Percentiles rank a stretch among this genome's conserved stretches.
Evolutionary conservation across 768 basidiomycete genomes (phyloP).

Genomic region (Lactarius sp.): DNA sequence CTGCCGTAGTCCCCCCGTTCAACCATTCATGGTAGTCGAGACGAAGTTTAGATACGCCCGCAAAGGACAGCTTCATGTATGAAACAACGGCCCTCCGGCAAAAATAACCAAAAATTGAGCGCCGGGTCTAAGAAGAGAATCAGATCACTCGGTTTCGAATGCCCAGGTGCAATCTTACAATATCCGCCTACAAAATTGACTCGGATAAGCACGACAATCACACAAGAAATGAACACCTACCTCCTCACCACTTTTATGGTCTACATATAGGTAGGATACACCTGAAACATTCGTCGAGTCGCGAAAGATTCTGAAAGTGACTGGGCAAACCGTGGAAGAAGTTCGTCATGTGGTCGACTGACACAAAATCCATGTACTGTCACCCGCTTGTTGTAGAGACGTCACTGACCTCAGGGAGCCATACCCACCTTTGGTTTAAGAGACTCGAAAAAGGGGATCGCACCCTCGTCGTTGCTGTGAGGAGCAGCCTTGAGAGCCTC

Average conservation of each 20-base stretch:
- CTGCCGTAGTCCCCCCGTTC: slow-evolving; percentile 41
- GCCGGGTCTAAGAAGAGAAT: slow-evolving; percentile 46
- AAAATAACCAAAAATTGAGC: slow-evolving; percentile 79
- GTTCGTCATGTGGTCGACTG: slow-evolving; percentile 55
- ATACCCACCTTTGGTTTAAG: slow-evolving; percentile 19
- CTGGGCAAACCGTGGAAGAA: slow-evolving; percentile 41
- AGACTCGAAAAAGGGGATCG: slow-evolving; percentile 22
- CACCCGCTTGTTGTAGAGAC: not conserved
- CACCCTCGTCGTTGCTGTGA: slow-evolving; percentile 17
- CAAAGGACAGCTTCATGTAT: slow-evolving; percentile 72
- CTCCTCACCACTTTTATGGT: slow-evolving; percentile 23
- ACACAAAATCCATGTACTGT: slow-evolving; percentile 47
- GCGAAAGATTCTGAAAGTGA: not conserved
- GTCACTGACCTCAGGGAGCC: not conserved
- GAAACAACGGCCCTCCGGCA: slow-evolving; percentile 70
- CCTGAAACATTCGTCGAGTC: slow-evolving; percentile 9
- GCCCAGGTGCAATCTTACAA: slow-evolving; percentile 18
- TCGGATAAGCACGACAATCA: slow-evolving; percentile 25
- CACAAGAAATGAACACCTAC: not conserved
- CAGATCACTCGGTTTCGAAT: not conserved
- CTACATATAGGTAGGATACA: slow-evolving; percentile 24
- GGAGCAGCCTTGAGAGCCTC: slow-evolving; percentile 31
- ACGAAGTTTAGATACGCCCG: slow-evolving; percentile 62
- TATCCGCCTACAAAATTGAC: slow-evolving; percentile 11
- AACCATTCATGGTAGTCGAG: slow-evolving; percentile 65